These are phyloP conservation scores for Mollisia scopiformis DNA, from an alignment of 2,329 filamentous ascomycete genomes.

Conservation along the genomic window DNA sequence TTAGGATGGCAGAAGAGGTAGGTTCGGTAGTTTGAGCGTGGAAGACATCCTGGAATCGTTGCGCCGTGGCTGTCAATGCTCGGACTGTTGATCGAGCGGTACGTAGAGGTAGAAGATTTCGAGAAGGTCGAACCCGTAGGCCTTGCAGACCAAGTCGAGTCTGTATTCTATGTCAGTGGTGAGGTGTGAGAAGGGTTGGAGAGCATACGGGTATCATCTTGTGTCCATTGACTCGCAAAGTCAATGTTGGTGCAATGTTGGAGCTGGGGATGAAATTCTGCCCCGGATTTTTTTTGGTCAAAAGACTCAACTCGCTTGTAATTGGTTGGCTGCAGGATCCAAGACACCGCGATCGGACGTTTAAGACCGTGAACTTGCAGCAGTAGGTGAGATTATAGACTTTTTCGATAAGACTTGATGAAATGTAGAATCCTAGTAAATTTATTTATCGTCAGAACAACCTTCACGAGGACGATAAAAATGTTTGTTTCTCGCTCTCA, in stretches of 20 bases:
- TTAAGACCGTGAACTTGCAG: not conserved
- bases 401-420: not conserved
- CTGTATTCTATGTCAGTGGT: conserved; percentile 6
- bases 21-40: conserved; percentile 64
- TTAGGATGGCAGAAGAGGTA: conserved; percentile 53
- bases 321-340: not conserved
- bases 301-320: not conserved
- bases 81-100: conserved; percentile 25
- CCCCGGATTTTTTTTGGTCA: conserved; percentile 16
- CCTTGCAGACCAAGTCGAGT: conserved; percentile 33
- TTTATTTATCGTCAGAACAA: not conserved
- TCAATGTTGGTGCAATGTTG: conserved; percentile 6
- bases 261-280: conserved; percentile 9
- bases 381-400: not conserved
- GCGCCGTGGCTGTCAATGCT: conserved; percentile 33
- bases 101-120: conserved; percentile 28
- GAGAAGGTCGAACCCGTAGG: conserved; percentile 33
- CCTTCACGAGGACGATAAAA: not conserved
- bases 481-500: not conserved
- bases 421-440: not conserved
- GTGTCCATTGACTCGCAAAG: conserved; percentile 27
- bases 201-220: conserved; percentile 31
- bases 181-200: not conserved
- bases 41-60: conserved; percentile 56
- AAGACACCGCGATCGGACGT: conserved; percentile 7